Evolutionary conservation across 257 asterid genomes (phyloP), one percentile per base, ranked within the genome.

Genomic region (Ballota nigra): DNA sequence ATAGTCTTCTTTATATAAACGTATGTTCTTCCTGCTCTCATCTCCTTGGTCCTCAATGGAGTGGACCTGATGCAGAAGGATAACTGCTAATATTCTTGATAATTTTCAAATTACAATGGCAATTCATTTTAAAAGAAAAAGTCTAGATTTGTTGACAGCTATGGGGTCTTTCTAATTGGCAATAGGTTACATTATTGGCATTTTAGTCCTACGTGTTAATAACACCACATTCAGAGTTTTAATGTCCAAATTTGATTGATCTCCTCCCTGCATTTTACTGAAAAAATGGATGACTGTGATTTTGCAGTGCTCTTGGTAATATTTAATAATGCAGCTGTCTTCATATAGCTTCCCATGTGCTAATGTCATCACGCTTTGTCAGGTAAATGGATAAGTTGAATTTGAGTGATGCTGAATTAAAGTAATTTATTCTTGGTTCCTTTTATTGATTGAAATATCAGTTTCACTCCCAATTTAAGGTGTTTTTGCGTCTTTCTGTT

Each of bases 291-390:
- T 74, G 18, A 73, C 58, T 76, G 56, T 65, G 61, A 23, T 77
- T 81, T 77, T 85, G 93, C 96, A 95, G 99, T 95, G 85, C 86
- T 95, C 71, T 82, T 95, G 89, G 90, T 92, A 65, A 33, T 95
- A 83, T 95, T 95, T 88, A 95, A 95, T 77, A 95, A 95, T 82
- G 99, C 99, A 61, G 99, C 99, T 95, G 84, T 95, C 99, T 76
- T 92, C 93, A 13, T 95, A 92, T 85, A 83, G 81, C 83, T 95
- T 95, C 79, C 99, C 99, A 29, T 83, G 90, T 79, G 98, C 99
- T 66, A 92, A 86, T 57, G 97, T 95, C 77, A 95, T 92, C 86
- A 95, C 99, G 31, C 92, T 95, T 79, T 95, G 95, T 76, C 99
- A 95, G 99, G 99, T 95, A 76, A 29, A 3, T 19, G 29, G 13